Evolutionary conservation across 2,329 filamentous ascomycete genomes (phyloP), one percentile per base, ranked within the genome.

Genomic region (Zasmidium cellare): DNA sequence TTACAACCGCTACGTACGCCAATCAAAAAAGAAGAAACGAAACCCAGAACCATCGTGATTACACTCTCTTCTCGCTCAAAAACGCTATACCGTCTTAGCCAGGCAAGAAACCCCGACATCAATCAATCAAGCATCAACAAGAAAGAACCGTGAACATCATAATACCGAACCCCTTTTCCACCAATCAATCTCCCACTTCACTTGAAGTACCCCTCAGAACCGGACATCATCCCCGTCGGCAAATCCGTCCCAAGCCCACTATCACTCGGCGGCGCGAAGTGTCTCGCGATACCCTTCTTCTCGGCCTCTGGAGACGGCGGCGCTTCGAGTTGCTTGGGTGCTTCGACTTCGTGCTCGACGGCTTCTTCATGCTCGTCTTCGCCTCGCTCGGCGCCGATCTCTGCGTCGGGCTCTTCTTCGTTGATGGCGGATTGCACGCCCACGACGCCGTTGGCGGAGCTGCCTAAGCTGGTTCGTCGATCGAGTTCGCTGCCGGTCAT

Each of bases 401-500:
- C 69, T 5, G 62, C 62, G n/a, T 62, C 64, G 6, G 59, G 58
- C 11, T 62, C 61, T 24, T 59, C 59, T 24, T 59, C 59, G 25
- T 65, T 59, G n/a, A 55, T 60, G 20, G 25, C 57, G 20, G 18
- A 64, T 47, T 47, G 52, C 22, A 51, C 67, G 5, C 69, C 73
- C 6, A 73, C 55, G 0, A 69, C 70, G 9, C 74, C 75, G 48
- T 69, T 71, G 3, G 70, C 69, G 3, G 76, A 67, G 45, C 70
- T 75, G 31, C 75, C 77, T 25, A 76, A 72, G 14, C 76, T 79
- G 6, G 73, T 77, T 23, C 78, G 74, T n/a, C 77, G 72, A 51
- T 76, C 74, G 25, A 77, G 61, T 38, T 80, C 78, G 59, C 74
- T 79, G 53, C 78, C 78, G 1, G 76, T 79, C 70, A 80, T 74